These are phyloP conservation scores for Nicotiana benthamiana DNA, from an alignment of 257 asterid genomes.

Conservation along the genomic window DNA sequence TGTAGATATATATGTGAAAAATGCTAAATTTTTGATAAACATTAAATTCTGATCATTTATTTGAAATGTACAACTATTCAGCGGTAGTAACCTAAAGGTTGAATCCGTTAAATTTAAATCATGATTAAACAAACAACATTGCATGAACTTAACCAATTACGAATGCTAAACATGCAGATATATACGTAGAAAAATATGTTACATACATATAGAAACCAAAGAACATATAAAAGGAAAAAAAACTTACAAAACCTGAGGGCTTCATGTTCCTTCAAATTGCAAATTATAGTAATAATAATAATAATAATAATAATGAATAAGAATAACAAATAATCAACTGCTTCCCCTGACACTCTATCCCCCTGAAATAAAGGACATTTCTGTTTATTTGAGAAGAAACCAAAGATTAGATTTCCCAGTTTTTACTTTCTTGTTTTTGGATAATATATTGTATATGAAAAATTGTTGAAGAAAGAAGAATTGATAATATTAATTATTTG, in stretches of 20 bases:
- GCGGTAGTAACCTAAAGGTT: not conserved
- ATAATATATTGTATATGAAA: not conserved
- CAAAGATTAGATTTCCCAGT: not conserved
- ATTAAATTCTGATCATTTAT: not conserved
- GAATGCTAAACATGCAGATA: not conserved
- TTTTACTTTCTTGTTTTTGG: not conserved
- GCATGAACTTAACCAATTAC: not conserved
- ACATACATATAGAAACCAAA: not conserved
- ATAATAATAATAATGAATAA: too few species aligned
- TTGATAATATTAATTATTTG: not conserved
- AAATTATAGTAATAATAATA: not conserved
- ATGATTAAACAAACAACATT: not conserved
- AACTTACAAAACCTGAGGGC: conserved; percentile 13
- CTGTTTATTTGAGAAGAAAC: too few species aligned
- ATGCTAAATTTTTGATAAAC: not conserved
- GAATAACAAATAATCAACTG: conserved; percentile 2
- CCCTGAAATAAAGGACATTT: not conserved
- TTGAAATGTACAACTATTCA: not conserved
- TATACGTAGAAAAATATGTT: not conserved
- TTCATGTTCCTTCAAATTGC: conserved; percentile 17
- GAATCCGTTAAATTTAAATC: not conserved
- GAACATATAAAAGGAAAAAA: not conserved
- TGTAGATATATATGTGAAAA: not conserved
- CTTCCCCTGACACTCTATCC: not conserved
- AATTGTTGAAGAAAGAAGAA: not conserved